Base-by-base conservation (phyloP, 768 basidiomycete genomes). In the Mycena epipterygia region DNA sequence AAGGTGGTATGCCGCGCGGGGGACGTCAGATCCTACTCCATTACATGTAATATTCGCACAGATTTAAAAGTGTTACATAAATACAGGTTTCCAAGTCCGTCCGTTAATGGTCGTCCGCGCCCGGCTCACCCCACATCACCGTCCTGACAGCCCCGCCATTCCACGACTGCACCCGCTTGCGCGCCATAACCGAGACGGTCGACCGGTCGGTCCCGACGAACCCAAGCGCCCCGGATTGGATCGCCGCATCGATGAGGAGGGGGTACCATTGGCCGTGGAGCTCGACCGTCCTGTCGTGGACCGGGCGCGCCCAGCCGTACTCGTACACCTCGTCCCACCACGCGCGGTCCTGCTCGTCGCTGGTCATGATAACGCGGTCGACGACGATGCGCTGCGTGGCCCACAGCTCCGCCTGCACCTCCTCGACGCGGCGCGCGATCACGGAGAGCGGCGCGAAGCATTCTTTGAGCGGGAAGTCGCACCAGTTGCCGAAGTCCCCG, bases 121-220 rank as follows among this genome's bases (percentile, higher is more conserved):
- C 55, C 35, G 21, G 41, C 6, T 29, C 72, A 9, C 84, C 86
- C 83, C 84, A 87, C 63, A 71, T 73, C 25, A 85, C 79, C 48
- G 73, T 79, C 52, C 80, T 74, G 13, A 75, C 77, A 23, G 78
- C 78, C n/a, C 87, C 87, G 51, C 76, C 79, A 12, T 84, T 67
- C 88, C 88, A 89, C 27, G 84, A 81, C 60, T 80, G 71, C 52
- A 88, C 86, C 16, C 88, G 76, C 32, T 84, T 80, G 23, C 76
- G 74, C 0, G 86, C 84, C 37, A 89, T 64, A 30, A 84, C 59
- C 14, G 85, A 84, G 75, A 87, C 87, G 27, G 87, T 88, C 32
- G 86, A 87, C 56, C 77, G 70, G 33, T 85, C 79, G 2, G 86
- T 88, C n/a, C 88, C 88, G 2, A 89, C 83, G 60, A 89, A 84